Evolutionary conservation across 306 rosid genomes (phyloP).

Genomic region (Fagus crenata): DNA sequence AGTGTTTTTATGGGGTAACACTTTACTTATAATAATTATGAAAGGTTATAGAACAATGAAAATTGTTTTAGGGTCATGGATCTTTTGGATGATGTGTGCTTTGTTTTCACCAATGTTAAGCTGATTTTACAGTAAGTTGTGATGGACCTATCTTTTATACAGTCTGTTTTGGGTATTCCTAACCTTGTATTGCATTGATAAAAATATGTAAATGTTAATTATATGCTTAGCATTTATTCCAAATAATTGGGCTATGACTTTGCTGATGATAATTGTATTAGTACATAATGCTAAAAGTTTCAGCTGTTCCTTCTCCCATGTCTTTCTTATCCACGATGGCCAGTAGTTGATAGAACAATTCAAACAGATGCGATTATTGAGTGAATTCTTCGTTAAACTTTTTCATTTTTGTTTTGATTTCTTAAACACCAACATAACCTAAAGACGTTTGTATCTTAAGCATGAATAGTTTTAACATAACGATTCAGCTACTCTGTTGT

Average conservation of each 20-base stretch:
- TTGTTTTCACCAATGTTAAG: not conserved
- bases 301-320: not conserved
- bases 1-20: conserved; percentile 43
- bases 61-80: not conserved
- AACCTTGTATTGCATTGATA: not conserved
- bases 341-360: not conserved
- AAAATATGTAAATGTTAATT: not conserved
- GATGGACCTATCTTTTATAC: not conserved
- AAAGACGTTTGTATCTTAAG: not conserved
- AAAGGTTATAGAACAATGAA: not conserved
- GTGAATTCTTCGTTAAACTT: not conserved
- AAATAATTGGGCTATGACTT: not conserved
- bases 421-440: not conserved
- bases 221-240: not conserved
- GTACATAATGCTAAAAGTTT: not conserved
- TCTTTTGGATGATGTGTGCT: not conserved
- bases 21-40: conserved; percentile 10
- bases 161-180: not conserved
- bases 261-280: not conserved
- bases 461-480: not conserved
- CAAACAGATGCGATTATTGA: not conserved
- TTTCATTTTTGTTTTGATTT: not conserved
- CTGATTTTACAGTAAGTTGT: not conserved
- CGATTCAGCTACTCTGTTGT: not conserved
- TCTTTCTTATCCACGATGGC: not conserved